These are phyloP conservation scores for Nicotiana noctiflora DNA, from an alignment of 257 asterid species.

Conservation along the genomic window DNA sequence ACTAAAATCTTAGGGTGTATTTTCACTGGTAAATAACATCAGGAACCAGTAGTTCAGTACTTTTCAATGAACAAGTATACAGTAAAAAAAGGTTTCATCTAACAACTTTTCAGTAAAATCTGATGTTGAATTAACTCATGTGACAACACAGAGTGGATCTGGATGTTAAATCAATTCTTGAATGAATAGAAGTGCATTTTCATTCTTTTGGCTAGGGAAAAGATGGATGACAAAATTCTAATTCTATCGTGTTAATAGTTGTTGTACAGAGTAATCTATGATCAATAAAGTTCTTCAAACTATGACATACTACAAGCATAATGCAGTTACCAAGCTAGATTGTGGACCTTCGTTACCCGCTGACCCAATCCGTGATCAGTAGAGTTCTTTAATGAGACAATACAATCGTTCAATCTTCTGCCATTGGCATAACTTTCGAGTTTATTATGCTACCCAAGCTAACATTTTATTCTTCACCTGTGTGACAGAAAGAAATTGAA, in stretches of 20 bases:
- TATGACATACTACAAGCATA: too few relatives aligned
- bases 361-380: not conserved
- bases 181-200: not conserved
- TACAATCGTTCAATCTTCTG: not conserved
- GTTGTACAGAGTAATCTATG: not conserved
- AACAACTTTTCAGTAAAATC: not conserved
- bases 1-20: not conserved
- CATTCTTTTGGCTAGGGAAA: not conserved
- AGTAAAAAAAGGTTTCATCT: not conserved
- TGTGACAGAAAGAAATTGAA: slow-evolving; percentile 53
- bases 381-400: not conserved
- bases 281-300: not conserved
- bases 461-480: not conserved
- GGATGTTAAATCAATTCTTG: not conserved
- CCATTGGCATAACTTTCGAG: not conserved
- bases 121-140: not conserved
- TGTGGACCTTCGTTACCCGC: too few relatives aligned
- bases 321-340: too few relatives aligned
- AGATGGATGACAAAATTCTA: not conserved
- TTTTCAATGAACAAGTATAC: not conserved
- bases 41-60: not conserved
- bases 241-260: not conserved
- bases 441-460: not conserved
- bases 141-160: not conserved
- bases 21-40: not conserved